These are phyloP conservation scores for Prosopis cineraria DNA, from an alignment of 306 rosid species.

Conservation along the genomic window DNA sequence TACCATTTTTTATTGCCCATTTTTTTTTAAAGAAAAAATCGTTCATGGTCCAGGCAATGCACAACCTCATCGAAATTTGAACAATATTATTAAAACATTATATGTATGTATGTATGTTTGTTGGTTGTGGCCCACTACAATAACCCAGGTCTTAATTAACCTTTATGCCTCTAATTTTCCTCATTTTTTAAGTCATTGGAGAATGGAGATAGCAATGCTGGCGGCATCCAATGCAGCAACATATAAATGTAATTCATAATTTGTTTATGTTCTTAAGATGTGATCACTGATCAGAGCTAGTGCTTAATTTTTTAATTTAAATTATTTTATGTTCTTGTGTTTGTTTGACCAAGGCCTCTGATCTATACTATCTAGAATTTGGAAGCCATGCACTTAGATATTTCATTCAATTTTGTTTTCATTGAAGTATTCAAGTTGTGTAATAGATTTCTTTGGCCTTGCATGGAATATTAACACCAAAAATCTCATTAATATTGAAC, in stretches of 20 bases:
- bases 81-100: conserved; percentile 30
- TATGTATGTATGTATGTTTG: too few species aligned
- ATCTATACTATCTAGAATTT: neutral
- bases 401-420: neutral
- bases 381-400: neutral
- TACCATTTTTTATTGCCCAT: conserved; percentile 21
- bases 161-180: neutral
- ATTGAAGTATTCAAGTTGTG: neutral
- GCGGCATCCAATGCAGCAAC: conserved; percentile 18
- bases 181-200: neutral
- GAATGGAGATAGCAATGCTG: conserved; percentile 1
- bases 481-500: neutral
- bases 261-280: neutral
- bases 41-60: conserved; percentile 38
- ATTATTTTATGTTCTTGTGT: neutral
- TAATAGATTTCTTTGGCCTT: neutral
- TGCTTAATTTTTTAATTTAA: neutral
- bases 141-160: neutral
- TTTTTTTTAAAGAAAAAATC: neutral
- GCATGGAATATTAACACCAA: neutral
- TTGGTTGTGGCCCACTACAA: neutral
- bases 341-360: neutral
- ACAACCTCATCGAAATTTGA: conserved; percentile 46
- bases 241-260: neutral
- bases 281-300: neutral